Evolutionary conservation across 2,329 filamentous ascomycete species (phyloP), one percentile per base, ranked within the genome.

Genomic region (Aspergillus vadensis): DNA sequence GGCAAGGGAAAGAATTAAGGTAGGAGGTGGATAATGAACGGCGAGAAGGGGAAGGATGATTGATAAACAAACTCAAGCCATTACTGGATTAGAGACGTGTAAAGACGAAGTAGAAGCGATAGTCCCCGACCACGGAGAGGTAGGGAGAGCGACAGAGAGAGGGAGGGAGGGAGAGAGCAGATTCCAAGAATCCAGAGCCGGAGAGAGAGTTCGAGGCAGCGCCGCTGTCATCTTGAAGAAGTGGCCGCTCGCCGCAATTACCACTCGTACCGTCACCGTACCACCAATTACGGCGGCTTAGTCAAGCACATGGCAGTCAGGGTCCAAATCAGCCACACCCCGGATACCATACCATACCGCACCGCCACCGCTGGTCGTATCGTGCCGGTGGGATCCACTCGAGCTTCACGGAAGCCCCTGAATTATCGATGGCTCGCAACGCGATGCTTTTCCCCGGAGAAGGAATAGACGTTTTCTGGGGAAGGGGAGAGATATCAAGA

Each of bases 341-440:
- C 17, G 14, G 32, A n/a, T 55, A 61, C 58, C 47, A 41, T 59
- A 62, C 49, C 53, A 49, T 60, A 58, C 38, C 21, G 64, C 63
- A 68, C 65, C 66, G 66, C 66, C 66, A 67, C 64, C 38, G 3
- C 27, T 52, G 49, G 27, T 38, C 41, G 38, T 41, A 43, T 41
- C 38, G 52, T 27, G 15, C 23, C 17, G n/a, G n/a, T 36, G 27
- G 55, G 64, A 61, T 68, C 66, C 66, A 68, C 62, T 47, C 27
- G 44, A 67, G 65, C 65, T 68, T 65, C 59, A 63, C 19, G 56
- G 32, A 36, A 59, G 38, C 66, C 66, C 66, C 65, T 67, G 65
- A 67, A 36, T 36, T 36, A 36, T 63, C 47, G 53, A 15, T 27
- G 39, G 17, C 23, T 27, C 36, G 19, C n/a, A 15, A 52, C 17